Base-by-base conservation (phyloP, 805 yeast species). In the Wickerhamiella musiphila region DNA sequence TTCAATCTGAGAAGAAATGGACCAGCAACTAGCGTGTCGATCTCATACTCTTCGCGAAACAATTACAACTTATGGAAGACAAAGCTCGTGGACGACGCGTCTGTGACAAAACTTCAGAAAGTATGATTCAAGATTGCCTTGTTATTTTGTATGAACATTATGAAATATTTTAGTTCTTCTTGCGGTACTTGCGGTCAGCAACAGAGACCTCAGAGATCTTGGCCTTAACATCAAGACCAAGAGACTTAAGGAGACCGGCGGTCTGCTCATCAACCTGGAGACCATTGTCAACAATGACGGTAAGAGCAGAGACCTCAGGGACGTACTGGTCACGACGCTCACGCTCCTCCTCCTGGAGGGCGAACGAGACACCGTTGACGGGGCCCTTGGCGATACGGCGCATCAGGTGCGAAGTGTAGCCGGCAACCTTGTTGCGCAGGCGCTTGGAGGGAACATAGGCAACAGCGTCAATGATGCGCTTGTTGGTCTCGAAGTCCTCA, bases 381-480 rank as follows among this genome's bases (percentile, higher is more conserved):
- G 99, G 99, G 64, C 99, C 99, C 76, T 86, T 90, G 71, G 92
- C 96, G 62, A 90, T 90, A 74, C 99, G 84, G 76, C 82, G 90
- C 98, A 90, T 92, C 67, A 90, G 77, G 69, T 90, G 99, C 60
- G 98, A 90, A 68, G 98, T 90, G 94, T 86, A 90, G 66, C 99
- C 99, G 64, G 99, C 98, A 59, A 90, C 92, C 82, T 90, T 90
- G 90, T 90, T 90, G 75, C 99, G 90, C 67, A 90, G 78, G 71
- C 99, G 82, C 78, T 90, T 90, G 59, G 98, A 82, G 67, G 86
- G 95, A 62, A 90, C 92, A 65, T 79, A 84, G 52, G 99, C 98
- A 57, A 90, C 84, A 68, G 92, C 94, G 58, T 82, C 78, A 57
- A 94, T 78, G 63, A 92, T 76, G 73, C 98, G 86, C 78, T 90